Evolutionary conservation across 345 rosid genomes (phyloP), one percentile per base, ranked within the genome.

Genomic region (Mallotus nudiflorus): DNA sequence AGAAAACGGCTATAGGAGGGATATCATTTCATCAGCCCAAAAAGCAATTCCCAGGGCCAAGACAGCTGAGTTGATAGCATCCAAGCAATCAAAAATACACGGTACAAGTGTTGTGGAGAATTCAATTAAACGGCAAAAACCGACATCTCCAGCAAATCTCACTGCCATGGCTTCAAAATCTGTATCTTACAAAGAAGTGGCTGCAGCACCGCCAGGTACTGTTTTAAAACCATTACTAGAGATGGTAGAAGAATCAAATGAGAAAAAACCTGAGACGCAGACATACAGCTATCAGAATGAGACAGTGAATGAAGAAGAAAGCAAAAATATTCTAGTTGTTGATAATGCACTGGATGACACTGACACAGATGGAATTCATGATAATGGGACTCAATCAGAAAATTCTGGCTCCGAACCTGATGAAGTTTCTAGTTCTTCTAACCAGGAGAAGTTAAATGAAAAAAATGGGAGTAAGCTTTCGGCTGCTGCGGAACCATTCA

Each of bases 121-220:
- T 51, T 61, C 76, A 20, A 61, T 53, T 16, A 71, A 68, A 73
- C 24, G 46, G 42, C 84, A 65, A 53, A 84, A 75, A 84, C 67
- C 74, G 44, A 74, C 74, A 29, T 51, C 85, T 77, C 63, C 75
- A 0, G 72, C 75, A 16, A 84, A 63, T 68, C 83, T 74, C 29
- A 67, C 73, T 72, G 66, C 84, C 24, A 53, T 88, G 73, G 80
- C 87, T 68, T 83, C 86, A 18, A 86, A 80, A 71, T 83, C 91
- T 28, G 52, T 85, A 5, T 88, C 90, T 33, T 88, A 88, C 79
- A 86, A 88, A 73, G 89, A 88, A 79, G 93, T 88, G 35, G 93
- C 86, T 53, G 68, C 61, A 48, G 87, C 90, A 55, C 89, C 89
- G 10, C 89, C 90, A 61, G 93, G 93, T 64, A 85, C 87, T 20